Conservation (phyloP, 352 stramenopile species). For the Pythium brachiatum region DNA sequence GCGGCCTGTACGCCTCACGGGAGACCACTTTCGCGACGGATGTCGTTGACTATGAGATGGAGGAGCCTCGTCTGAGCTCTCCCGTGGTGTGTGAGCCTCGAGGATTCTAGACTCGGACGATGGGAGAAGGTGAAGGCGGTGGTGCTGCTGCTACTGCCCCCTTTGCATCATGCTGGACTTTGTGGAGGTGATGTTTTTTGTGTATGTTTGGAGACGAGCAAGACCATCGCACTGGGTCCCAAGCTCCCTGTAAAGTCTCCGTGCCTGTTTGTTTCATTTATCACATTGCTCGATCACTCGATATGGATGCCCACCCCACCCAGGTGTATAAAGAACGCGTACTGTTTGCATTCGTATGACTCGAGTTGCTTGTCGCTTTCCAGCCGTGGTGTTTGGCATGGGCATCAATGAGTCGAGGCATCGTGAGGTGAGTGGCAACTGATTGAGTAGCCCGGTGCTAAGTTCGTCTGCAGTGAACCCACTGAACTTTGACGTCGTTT, state of each 20-base stretch:
- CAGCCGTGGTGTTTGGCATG: no score
- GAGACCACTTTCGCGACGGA: constrained; percentile 20
- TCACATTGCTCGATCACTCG: neutral
- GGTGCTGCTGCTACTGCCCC: neutral
- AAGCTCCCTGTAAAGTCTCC: neutral
- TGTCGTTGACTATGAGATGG: constrained; percentile 22
- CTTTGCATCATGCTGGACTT: neutral
- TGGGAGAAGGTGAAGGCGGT: neutral
- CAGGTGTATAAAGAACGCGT: constrained; percentile 2
- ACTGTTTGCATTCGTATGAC: neutral
- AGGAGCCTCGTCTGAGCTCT: constrained; percentile 23
- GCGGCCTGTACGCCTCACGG: neutral
- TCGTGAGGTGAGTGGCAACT: constrained; percentile 10
- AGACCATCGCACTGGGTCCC: neutral
- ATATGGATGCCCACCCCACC: neutral
- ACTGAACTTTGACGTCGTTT: constrained; percentile 26
- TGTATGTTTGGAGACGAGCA: neutral
- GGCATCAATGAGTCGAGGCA: no score
- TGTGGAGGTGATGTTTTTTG: neutral
- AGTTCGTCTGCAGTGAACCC: neutral
- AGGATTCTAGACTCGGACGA: constrained; percentile 13
- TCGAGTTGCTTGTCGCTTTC: neutral
- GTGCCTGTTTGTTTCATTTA: constrained; percentile 2
- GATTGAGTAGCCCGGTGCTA: neutral
- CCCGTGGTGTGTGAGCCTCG: constrained; percentile 14